A percentile compares a stretch with the other conserved stretches of the same genome.
Conservation (phyloP, 495 filamentous ascomycete genomes). For the Neurospora sublineolata region DNA sequence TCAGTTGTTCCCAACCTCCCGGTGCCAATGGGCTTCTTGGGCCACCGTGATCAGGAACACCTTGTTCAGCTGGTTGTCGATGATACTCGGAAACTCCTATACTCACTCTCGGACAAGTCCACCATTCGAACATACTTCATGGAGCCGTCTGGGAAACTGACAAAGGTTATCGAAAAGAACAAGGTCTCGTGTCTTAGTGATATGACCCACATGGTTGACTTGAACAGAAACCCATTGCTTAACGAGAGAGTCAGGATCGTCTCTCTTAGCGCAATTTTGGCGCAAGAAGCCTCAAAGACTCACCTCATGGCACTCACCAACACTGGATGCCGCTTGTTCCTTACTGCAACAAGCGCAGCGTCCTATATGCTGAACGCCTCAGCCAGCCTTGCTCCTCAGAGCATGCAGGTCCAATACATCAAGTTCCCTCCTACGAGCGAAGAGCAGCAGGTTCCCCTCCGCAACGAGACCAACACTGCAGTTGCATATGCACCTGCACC, state of each 20-base stretch:
- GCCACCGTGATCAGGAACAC: slow-evolving; percentile 36
- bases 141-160: slow-evolving; percentile 39
- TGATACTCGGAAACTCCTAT: slow-evolving; percentile 76
- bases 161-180: slow-evolving; percentile 44
- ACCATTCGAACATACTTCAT: slow-evolving; percentile 82
- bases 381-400: slow-evolving; percentile 59
- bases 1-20: slow-evolving; percentile 52
- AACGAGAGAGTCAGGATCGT: slow-evolving; percentile 58
- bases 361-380: slow-evolving; percentile 52
- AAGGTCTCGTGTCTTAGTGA: slow-evolving; percentile 42
- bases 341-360: slow-evolving; percentile 76
- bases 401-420: slow-evolving; percentile 93
- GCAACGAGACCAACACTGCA: slow-evolving; percentile 15
- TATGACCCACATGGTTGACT: slow-evolving; percentile 70
- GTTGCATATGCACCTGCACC: slow-evolving; percentile 7
- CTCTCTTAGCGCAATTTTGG: slow-evolving; percentile 72
- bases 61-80: slow-evolving; percentile 73
- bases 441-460: slow-evolving; percentile 8
- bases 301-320: slow-evolving; percentile 86
- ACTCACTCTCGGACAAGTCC: slow-evolving; percentile 75
- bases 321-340: slow-evolving; percentile 80
- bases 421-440: slow-evolving; percentile 60
- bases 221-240: slow-evolving; percentile 46
- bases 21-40: slow-evolving; percentile 17
- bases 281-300: slow-evolving; percentile 66